phyloP scores from a whole-genome alignment of 768 basidiomycete genomes.

The Pleurotus djamor region DNA sequence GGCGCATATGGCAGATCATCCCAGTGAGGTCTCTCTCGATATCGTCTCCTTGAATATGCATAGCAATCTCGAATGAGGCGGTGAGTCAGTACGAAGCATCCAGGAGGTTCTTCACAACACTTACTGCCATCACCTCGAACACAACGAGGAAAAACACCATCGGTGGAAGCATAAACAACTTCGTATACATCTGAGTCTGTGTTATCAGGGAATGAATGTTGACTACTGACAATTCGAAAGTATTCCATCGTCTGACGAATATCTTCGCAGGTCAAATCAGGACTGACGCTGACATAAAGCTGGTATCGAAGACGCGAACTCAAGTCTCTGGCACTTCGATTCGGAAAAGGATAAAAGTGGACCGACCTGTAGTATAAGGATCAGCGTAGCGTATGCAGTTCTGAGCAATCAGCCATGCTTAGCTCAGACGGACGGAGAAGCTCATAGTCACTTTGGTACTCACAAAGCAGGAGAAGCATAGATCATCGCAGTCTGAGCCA shows the following conservation, averaged over 20 bases:
- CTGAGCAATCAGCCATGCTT: background rate
- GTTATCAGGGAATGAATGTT: background rate
- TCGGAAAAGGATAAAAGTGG: background rate
- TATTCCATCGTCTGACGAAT: background rate
- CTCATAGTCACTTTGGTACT: background rate
- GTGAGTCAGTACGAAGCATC: background rate
- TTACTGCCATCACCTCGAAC: background rate
- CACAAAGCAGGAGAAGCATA: slow-evolving; percentile 10
- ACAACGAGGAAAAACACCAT: background rate
- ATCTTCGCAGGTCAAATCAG: background rate
- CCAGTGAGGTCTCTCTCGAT: background rate
- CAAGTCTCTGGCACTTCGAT: background rate
- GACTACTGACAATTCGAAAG: background rate
- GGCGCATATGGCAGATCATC: background rate
- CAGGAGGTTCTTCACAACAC: background rate
- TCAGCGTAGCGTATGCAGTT: background rate
- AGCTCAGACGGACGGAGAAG: background rate
- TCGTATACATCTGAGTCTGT: background rate
- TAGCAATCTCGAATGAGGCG: background rate
- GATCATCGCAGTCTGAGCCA: slow-evolving; percentile 7
- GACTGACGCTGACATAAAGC: background rate
- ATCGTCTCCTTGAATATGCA: background rate
- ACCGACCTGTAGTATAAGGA: background rate
- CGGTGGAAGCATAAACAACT: background rate
- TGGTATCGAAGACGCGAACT: background rate